phyloP scores from a whole-genome alignment of 768 basidiomycete species.

The Hypholoma fasciculare region DNA sequence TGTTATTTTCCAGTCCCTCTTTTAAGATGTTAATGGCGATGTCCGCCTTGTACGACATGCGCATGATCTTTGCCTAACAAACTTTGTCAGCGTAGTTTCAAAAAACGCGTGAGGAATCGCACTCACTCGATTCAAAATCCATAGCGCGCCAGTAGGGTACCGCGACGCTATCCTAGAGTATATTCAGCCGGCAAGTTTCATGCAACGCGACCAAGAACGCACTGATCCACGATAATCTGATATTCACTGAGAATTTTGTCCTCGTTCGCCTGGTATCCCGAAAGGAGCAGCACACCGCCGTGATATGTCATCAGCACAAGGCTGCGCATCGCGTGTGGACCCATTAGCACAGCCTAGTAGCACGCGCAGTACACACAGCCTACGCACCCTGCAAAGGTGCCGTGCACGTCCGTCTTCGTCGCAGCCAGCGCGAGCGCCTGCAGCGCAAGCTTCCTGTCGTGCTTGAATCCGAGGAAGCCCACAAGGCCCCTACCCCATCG shows the following conservation, averaged over 20 bases:
- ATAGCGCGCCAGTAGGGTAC: slow-evolving; percentile 69
- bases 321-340: slow-evolving; percentile 29
- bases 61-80: slow-evolving; percentile 66
- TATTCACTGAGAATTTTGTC: slow-evolving; percentile 63
- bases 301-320: slow-evolving; percentile 83
- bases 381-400: slow-evolving; percentile 72
- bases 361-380: background rate
- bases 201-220: slow-evolving; percentile 15
- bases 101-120: background rate
- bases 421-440: slow-evolving; percentile 70
- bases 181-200: background rate
- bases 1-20: slow-evolving; percentile 54
- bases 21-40: slow-evolving; percentile 65
- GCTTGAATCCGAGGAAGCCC: slow-evolving; percentile 75
- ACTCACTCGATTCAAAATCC: slow-evolving; percentile 70
- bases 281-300: slow-evolving; percentile 65
- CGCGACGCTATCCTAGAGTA: slow-evolving; percentile 46
- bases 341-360: background rate
- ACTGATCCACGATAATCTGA: slow-evolving; percentile 64
- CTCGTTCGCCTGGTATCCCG: slow-evolving; percentile 79
- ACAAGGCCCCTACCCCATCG: slow-evolving; percentile 53
- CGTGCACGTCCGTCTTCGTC: slow-evolving; percentile 66
- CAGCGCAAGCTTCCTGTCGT: slow-evolving; percentile 68
- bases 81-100: background rate
- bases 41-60: slow-evolving; percentile 68